Base-by-base conservation (phyloP, 768 basidiomycete species). In the Amanita pallidorosea region DNA sequence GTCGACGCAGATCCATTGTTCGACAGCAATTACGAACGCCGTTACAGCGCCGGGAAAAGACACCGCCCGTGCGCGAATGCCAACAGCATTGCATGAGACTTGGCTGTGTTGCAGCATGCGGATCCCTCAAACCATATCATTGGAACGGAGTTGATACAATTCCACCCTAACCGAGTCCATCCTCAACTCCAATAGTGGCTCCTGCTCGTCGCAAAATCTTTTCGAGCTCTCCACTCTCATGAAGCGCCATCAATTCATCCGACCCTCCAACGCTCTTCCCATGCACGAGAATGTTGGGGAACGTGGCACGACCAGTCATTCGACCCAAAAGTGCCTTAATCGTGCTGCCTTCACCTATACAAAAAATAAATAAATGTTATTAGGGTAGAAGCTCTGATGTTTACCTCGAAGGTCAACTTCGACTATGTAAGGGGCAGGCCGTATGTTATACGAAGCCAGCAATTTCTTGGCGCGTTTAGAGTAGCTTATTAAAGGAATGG, bases 331-430 rank as follows among this genome's bases (percentile, higher is more conserved):
- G 65, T 8, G 69, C 63, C 63, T 91, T 89, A 55, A 91, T 71
- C 25, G 79, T 67, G 7, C 69, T 66, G 1, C 72, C 68, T 57
- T 90, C 88, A 54, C 75, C 83, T 87, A 53, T 41, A 44, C 44
- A 44, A 33, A 37, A 25, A 11, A 27, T 23, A 23, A 23, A 27
- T 27, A 29, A 29, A 23, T 18, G 35, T 27, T 20, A 12, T 37
- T 9, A 7, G 15, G 11, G 4, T 11, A 18, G 18, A 17, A 12
- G 3, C 34, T 23, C 20, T 8, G 33, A 12, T 25, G 62, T 70
- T 35, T 56, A 80, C 85, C 74, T 65, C 88, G 74, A 8, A 80
- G 58, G 63, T 91, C 87, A 20, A 90, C 84, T 58, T 91, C 88
- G 27, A 91, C 67, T 31, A 89, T 66, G 53, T 75, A 77, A 1